phyloP scores from a whole-genome alignment of 2,329 filamentous ascomycete genomes.

The Fusarium luffae region DNA sequence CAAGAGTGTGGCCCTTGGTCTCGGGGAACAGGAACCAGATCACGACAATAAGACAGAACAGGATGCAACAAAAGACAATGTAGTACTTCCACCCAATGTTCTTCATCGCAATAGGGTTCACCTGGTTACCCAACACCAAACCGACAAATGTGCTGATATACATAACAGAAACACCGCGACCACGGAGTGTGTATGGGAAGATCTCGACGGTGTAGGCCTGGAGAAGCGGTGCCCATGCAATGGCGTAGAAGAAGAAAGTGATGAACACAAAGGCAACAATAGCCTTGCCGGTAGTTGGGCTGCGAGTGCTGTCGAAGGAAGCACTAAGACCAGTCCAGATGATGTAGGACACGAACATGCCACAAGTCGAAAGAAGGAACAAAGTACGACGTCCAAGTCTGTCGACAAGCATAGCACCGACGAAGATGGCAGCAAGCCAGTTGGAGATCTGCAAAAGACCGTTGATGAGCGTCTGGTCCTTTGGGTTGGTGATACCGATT shows the following conservation, averaged over 20 bases:
- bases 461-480: slow-evolving; percentile 49
- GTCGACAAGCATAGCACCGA: slow-evolving; percentile 54
- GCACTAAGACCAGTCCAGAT: slow-evolving; percentile 49
- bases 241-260: slow-evolving; percentile 53
- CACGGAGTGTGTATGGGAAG: slow-evolving; percentile 39
- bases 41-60: slow-evolving; percentile 47
- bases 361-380: slow-evolving; percentile 51
- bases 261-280: slow-evolving; percentile 55
- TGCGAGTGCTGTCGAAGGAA: slow-evolving; percentile 31
- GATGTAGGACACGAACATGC: slow-evolving; percentile 52
- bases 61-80: slow-evolving; percentile 52
- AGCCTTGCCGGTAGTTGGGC: slow-evolving; percentile 38
- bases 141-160: slow-evolving; percentile 34
- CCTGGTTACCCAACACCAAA: slow-evolving; percentile 52
- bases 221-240: slow-evolving; percentile 51
- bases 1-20: slow-evolving; percentile 47
- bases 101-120: slow-evolving; percentile 55
- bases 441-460: slow-evolving; percentile 51
- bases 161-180: slow-evolving; percentile 35
- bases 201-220: slow-evolving; percentile 47
- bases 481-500: slow-evolving; percentile 52
- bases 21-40: slow-evolving; percentile 54
- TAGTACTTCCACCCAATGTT: slow-evolving; percentile 56
- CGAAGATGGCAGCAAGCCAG: slow-evolving; percentile 52
- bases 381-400: slow-evolving; percentile 55